Base-by-base conservation (phyloP, 805 yeast species). In the Hanseniaspora nectarophila region DNA sequence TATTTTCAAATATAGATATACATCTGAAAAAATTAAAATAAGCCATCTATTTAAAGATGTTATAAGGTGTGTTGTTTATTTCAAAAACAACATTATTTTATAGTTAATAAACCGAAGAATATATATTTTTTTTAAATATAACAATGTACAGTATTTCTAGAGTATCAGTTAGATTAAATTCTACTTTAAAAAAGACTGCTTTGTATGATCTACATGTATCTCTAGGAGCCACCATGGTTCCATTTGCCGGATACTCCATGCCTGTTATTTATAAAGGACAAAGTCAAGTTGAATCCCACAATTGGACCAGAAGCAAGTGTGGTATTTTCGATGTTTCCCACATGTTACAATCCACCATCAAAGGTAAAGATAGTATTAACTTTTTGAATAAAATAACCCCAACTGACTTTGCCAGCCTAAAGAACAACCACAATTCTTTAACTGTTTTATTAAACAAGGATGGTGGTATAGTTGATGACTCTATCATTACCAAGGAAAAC, bases 261-360 rank as follows among this genome's bases (percentile, higher is more conserved):
- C 98, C 98, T 1, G 88, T 92, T 9, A 67, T 87, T 29, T 92
- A 89, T 71, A 75, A 78, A 57, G 80, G 74, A n/a, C 95, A 85
- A 67, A 68, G 85, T 1, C 97, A 90, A 66, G 80, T 87, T 38
- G 95, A 88, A 56, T 88, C 97, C 0, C 98, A 92, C 70, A 76
- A 82, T 50, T 92, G 97, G 97, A 94, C 90, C 0, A 78, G 98
- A 65, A 62, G 71, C 20, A 77, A 85, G 56, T 88, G 89, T 34
- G 98, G 98, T 6, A 71, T 92, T 47, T 92, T 92, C 61, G 98
- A 92, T 65, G 98, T 92, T 48, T 85, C 95, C 51, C 98, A 92
- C 67, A 92, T 92, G 98, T 75, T 90, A 47, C 98, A 92, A 70
- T 97, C 94, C 66, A 75, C 72, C 40, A 66, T 92, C 55, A 63